Evolutionary conservation across 352 stramenopile genomes (phyloP).

Genomic region (Phytophthora crassamura): DNA sequence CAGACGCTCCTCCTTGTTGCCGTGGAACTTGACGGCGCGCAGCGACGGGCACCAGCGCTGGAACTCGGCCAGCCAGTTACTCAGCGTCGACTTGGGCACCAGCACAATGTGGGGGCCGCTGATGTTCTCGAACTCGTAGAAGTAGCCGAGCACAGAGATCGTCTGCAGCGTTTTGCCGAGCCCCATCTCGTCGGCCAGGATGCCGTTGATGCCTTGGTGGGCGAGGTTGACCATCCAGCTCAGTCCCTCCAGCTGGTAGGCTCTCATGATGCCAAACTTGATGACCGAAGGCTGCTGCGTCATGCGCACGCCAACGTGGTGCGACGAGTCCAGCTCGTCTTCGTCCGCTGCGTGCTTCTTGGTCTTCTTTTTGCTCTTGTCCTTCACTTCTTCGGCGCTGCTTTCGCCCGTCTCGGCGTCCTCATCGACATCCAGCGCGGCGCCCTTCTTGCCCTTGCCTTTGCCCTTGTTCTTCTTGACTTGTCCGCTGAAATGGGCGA

Average conservation of each 20-base stretch:
- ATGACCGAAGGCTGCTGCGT: slow-evolving; percentile 93
- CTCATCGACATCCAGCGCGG: slow-evolving; percentile 46
- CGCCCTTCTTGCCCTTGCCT: slow-evolving; percentile 28
- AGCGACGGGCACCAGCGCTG: slow-evolving; percentile 92
- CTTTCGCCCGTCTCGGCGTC: slow-evolving; percentile 86
- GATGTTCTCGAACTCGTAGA: slow-evolving; percentile 85
- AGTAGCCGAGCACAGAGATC: slow-evolving; percentile 89
- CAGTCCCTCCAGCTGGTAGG: slow-evolving; percentile 98
- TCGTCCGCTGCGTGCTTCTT: slow-evolving; percentile 92
- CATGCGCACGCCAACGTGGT: slow-evolving; percentile 89
- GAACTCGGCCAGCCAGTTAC: slow-evolving; percentile 95
- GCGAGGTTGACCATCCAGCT: slow-evolving; percentile 99
- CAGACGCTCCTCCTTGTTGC: slow-evolving; percentile 89
- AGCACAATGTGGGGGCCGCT: slow-evolving; percentile 94
- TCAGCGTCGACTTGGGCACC: slow-evolving; percentile 94
- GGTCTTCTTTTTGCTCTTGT: slow-evolving; percentile 49
- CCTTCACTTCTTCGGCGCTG: slow-evolving; percentile 52
- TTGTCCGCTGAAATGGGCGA: slow-evolving; percentile 97
- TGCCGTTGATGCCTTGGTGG: slow-evolving; percentile 99
- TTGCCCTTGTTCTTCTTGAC: slow-evolving; percentile 68
- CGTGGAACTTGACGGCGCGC: slow-evolving; percentile 94
- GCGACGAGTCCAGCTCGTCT: slow-evolving; percentile 70
- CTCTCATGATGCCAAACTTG: slow-evolving; percentile 95
- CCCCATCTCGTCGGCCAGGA: slow-evolving; percentile 98
- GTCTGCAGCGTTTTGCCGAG: slow-evolving; percentile 98